Percentiles rank a stretch among this genome's conserved stretches.
Conservation (phyloP, 768 basidiomycete species). For the Albatrellus ellisii region DNA sequence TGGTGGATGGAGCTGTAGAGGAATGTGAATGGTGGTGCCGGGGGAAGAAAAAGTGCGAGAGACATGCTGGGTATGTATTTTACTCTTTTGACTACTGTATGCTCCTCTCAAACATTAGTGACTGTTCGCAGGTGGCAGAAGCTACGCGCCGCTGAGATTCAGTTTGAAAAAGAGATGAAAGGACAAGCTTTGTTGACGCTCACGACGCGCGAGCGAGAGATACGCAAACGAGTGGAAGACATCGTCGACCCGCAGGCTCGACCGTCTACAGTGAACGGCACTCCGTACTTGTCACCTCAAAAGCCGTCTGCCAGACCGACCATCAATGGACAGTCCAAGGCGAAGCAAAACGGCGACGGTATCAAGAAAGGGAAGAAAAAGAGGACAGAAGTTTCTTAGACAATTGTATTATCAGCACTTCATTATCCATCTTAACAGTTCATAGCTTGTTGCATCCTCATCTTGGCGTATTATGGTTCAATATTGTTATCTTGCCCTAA, state of each 20-base stretch:
- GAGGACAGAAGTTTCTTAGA: conserved; percentile 6
- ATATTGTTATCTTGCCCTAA: neutral
- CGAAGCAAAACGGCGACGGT: conserved; percentile 11
- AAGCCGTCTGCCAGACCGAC: conserved; percentile 9
- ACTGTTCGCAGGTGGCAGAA: conserved; percentile 54
- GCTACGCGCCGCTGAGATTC: conserved; percentile 57
- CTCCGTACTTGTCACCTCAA: conserved; percentile 10
- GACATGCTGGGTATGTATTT: conserved; percentile 55
- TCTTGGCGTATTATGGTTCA: neutral
- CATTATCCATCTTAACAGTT: conserved; percentile 19
- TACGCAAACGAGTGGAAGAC: conserved; percentile 69
- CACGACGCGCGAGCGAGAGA: conserved; percentile 63
- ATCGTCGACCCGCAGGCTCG: conserved; percentile 26
- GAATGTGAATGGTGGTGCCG: conserved; percentile 68
- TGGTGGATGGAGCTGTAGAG: conserved; percentile 21
- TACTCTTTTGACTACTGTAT: conserved; percentile 1
- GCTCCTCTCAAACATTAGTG: conserved; percentile 5
- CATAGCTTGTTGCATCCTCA: neutral
- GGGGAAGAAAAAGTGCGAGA: conserved; percentile 61
- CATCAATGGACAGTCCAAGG: conserved; percentile 20
- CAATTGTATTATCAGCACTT: neutral
- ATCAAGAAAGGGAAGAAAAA: conserved; percentile 14
- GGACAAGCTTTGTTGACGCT: conserved; percentile 54
- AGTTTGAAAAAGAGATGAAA: conserved; percentile 64
- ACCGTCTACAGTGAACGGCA: conserved; percentile 1